Percentiles rank a stretch among this genome's conserved stretches.
Conservation (phyloP, 805 yeast genomes). For the Grigorovia yakushimaensis region DNA sequence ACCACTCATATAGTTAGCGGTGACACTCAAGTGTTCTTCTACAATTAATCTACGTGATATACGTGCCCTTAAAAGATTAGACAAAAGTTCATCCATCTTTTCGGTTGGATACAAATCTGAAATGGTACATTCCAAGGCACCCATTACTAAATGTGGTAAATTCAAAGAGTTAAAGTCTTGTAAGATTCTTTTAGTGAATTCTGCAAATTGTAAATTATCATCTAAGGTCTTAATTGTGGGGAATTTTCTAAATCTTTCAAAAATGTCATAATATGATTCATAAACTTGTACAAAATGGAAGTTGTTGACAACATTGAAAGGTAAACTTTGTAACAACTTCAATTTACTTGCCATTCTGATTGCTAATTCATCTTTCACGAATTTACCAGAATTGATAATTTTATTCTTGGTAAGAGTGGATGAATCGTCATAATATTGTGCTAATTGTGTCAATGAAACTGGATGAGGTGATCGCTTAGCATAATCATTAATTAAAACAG, state of each 20-base stretch:
- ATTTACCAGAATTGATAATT: conserved; percentile 74
- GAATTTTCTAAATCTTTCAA: conserved; percentile 71
- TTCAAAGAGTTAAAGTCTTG: conserved; percentile 70
- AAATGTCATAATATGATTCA: conserved; percentile 80
- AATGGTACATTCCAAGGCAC: conserved; percentile 73
- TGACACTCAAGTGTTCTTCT: conserved; percentile 80
- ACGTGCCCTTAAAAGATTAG: conserved; percentile 71
- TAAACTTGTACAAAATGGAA: conserved; percentile 81
- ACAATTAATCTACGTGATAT: conserved; percentile 83
- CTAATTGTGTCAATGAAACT: conserved; percentile 79
- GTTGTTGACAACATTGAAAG: conserved; percentile 76
- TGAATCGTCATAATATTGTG: conserved; percentile 67
- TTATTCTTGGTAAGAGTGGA: conserved; percentile 61
- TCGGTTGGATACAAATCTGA: conserved; percentile 46
- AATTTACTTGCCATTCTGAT: conserved; percentile 74
- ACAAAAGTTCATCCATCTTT: conserved; percentile 63
- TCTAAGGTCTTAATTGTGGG: conserved; percentile 57
- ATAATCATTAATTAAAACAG: conserved; percentile 20
- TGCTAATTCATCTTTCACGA: conserved; percentile 78
- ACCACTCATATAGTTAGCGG: conserved; percentile 48
- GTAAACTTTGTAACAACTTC: conserved; percentile 68
- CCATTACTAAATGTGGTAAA: conserved; percentile 86
- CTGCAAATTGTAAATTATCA: conserved; percentile 69
- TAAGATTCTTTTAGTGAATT: conserved; percentile 49
- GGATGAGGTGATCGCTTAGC: conserved; percentile 65